phyloP scores from a whole-genome alignment of 768 basidiomycete species.

The Mycena alexandri region DNA sequence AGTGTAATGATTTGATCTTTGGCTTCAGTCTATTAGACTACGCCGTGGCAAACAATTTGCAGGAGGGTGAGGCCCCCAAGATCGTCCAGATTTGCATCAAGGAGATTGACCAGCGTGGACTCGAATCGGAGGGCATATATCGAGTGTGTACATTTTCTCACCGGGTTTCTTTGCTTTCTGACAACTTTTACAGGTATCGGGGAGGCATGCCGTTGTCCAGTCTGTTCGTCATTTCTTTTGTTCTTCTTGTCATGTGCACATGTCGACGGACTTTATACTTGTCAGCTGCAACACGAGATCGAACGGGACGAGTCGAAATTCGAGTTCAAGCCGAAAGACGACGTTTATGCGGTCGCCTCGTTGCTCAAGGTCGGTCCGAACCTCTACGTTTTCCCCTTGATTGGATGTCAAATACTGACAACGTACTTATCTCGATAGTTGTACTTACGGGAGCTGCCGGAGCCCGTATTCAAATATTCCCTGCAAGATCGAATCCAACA shows the following conservation, averaged over 20 bases:
- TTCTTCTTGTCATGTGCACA: not conserved
- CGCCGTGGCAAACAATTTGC: slow-evolving; percentile 81
- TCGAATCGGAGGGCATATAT: slow-evolving; percentile 86
- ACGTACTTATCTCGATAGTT: slow-evolving; percentile 54
- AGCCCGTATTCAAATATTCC: slow-evolving; percentile 88
- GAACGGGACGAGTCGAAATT: slow-evolving; percentile 87
- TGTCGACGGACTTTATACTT: slow-evolving; percentile 6
- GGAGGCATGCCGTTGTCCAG: slow-evolving; percentile 87
- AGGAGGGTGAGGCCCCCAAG: slow-evolving; percentile 82
- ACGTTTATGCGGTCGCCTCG: slow-evolving; percentile 86
- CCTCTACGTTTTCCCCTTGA: slow-evolving; percentile 4
- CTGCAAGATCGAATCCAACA: slow-evolving; percentile 86
- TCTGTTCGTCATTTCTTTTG: slow-evolving; percentile 61
- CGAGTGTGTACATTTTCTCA: slow-evolving; percentile 59
- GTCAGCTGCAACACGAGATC: slow-evolving; percentile 85
- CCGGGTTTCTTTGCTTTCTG: slow-evolving; percentile 14
- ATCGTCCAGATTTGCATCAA: slow-evolving; percentile 84
- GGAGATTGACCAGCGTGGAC: slow-evolving; percentile 85
- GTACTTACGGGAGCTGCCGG: slow-evolving; percentile 89
- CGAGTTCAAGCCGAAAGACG: slow-evolving; percentile 80
- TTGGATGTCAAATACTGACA: slow-evolving; percentile 9
- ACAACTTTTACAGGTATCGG: slow-evolving; percentile 70
- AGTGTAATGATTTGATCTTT: slow-evolving; percentile 90
- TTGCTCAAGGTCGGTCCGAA: slow-evolving; percentile 78
- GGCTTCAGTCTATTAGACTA: slow-evolving; percentile 92